Percentiles rank a stretch among this genome's conserved stretches.
Conservation (phyloP, 164 flowering plant species). For the Cinnamomum chago region DNA sequence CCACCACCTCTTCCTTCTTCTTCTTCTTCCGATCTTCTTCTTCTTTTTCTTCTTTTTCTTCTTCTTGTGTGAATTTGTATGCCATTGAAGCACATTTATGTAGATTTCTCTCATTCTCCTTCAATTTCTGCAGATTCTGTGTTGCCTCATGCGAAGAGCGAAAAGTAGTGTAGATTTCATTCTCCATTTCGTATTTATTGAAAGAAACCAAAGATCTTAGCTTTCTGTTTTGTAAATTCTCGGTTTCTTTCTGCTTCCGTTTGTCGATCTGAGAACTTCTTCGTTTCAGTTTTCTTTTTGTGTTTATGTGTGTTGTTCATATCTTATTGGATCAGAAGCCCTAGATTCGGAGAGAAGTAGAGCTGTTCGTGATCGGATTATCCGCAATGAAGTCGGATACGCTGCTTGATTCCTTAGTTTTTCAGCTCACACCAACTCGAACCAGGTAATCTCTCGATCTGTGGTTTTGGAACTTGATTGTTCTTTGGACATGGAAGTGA, state of each 20-base stretch:
- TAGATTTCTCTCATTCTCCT: background rate
- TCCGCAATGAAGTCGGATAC: constrained; percentile 65
- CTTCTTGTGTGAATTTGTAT: background rate
- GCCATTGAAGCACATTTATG: too few relatives aligned
- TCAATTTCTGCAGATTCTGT: background rate
- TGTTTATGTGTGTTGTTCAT: background rate
- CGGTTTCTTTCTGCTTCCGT: background rate
- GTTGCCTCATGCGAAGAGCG: background rate
- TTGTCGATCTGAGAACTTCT: background rate
- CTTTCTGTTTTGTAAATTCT: background rate
- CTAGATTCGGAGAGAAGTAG: background rate
- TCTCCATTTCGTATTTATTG: background rate
- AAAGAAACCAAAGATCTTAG: background rate
- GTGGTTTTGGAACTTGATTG: background rate
- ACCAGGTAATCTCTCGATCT: constrained; percentile 55
- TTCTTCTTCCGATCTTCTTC: too few relatives aligned
- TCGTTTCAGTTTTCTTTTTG: background rate
- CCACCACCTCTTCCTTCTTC: too few relatives aligned
- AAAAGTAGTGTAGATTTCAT: background rate
- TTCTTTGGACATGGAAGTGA: background rate
- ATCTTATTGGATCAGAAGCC: background rate
- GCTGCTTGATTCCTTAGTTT: constrained; percentile 69
- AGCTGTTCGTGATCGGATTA: background rate
- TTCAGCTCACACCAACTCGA: constrained; percentile 98
- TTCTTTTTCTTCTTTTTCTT: background rate